Conservation (phyloP, 2,329 filamentous ascomycete genomes). For the Phialophora macrospora region DNA sequence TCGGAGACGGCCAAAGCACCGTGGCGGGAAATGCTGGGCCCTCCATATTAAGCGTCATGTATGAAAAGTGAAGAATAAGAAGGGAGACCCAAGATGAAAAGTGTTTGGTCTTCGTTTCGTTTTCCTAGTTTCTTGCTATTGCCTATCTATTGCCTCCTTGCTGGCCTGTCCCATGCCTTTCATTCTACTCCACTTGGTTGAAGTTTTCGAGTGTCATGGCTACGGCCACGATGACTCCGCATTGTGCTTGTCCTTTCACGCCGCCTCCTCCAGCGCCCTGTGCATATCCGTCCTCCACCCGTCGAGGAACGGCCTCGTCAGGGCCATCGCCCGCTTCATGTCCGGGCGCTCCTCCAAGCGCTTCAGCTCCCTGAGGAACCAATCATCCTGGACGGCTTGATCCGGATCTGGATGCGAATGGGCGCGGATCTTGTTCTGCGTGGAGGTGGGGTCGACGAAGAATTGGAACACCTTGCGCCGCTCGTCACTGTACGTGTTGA, state of each 20-base stretch:
- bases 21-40: conserved; percentile 39
- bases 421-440: conserved; percentile 25
- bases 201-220: neutral
- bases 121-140: neutral
- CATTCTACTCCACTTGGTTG: neutral
- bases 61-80: neutral
- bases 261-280: conserved; percentile 1
- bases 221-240: neutral
- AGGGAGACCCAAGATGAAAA: neutral
- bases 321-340: conserved; percentile 8
- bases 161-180: too few relatives aligned
- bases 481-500: conserved; percentile 23
- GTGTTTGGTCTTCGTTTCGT: neutral
- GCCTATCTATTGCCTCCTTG: neutral
- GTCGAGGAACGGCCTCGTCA: conserved; percentile 26
- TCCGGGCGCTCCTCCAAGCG: conserved; percentile 19
- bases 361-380: conserved; percentile 11
- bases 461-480: conserved; percentile 28
- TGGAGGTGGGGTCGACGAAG: conserved; percentile 27
- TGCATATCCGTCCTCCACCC: conserved; percentile 26
- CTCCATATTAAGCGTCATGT: neutral
- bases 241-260: neutral
- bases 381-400: conserved; percentile 19
- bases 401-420: conserved; percentile 9
- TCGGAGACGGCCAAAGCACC: conserved; percentile 37